A percentile compares a stretch with the other conserved stretches of the same genome.
Evolutionary conservation across 352 stramenopile genomes (phyloP).

Genomic region (Phytophthora ohioensis): DNA sequence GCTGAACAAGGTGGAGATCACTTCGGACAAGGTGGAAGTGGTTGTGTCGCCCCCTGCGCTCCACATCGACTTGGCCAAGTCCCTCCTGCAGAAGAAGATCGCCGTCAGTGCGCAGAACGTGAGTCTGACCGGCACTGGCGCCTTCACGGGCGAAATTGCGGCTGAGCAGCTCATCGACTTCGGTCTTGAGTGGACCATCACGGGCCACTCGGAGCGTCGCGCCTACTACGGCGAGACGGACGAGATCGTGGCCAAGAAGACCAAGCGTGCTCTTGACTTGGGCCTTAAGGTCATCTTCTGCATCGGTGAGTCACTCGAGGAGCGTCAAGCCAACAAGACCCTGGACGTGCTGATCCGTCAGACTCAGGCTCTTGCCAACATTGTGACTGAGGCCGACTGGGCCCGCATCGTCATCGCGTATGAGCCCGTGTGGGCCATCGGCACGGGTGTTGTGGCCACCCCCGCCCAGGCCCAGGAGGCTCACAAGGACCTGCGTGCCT

Average conservation of each 20-base stretch:
- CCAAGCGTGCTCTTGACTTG: conserved; percentile 80
- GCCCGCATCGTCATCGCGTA: conserved; percentile 93
- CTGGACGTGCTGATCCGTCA: conserved; percentile 93
- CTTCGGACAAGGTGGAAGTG: conserved; percentile 75
- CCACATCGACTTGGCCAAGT: conserved; percentile 61
- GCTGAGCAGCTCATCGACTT: conserved; percentile 90
- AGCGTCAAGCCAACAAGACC: conserved; percentile 87
- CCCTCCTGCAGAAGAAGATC: conserved; percentile 71
- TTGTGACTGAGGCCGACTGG: conserved; percentile 81
- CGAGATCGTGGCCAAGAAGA: conserved; percentile 92
- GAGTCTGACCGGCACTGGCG: conserved; percentile 87
- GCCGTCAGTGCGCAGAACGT: conserved; percentile 83
- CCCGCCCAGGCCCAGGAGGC: conserved; percentile 93
- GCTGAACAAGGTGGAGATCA: conserved; percentile 79
- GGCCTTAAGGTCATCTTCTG: conserved; percentile 95
- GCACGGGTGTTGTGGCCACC: conserved; percentile 93
- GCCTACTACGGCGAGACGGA: conserved; percentile 89
- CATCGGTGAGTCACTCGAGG: conserved; percentile 93
- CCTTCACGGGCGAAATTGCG: conserved; percentile 94
- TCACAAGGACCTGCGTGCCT: conserved; percentile 83
- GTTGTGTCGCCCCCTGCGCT: conserved; percentile 75
- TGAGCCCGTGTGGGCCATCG: conserved; percentile 96
- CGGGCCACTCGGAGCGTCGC: conserved; percentile 91
- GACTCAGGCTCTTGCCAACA: conserved; percentile 89
- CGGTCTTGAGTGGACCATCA: conserved; percentile 69